Conservation (phyloP, 495 filamentous ascomycete species). For the Aspergillus cristatus region DNA sequence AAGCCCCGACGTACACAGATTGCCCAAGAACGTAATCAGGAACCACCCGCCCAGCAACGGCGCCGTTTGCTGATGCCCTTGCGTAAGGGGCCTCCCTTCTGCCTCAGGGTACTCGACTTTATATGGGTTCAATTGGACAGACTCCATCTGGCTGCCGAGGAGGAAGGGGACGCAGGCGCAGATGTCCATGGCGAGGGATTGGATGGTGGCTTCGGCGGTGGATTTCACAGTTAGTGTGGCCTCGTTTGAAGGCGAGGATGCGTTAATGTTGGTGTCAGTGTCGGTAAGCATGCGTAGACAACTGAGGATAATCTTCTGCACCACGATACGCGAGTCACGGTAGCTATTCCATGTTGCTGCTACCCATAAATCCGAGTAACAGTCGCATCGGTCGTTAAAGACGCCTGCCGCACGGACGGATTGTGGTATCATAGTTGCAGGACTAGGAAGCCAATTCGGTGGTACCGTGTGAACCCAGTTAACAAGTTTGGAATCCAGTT, state of each 20-base stretch:
- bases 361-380: conserved; percentile 52
- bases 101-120: conserved; percentile 29
- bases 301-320: conserved; percentile 41
- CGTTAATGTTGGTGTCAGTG: no score
- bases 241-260: no score
- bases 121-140: conserved; percentile 19
- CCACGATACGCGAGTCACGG: conserved; percentile 47
- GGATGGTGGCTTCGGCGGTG: conserved; percentile 12
- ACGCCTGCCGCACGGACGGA: conserved; percentile 24
- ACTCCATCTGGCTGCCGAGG: conserved; percentile 28
- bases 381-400: conserved; percentile 48
- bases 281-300: conserved; percentile 18
- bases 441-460: conserved; percentile 18
- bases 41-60: conserved; percentile 25
- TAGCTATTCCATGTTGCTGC: conserved; percentile 55
- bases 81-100: conserved; percentile 16
- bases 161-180: conserved; percentile 35
- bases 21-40: conserved; percentile 16
- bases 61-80: conserved; percentile 3
- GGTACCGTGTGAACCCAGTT: conserved; percentile 24
- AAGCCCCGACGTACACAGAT: conserved; percentile 12
- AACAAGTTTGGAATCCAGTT: conserved; percentile 19
- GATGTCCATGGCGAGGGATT: conserved; percentile 28
- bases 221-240: no score
- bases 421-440: conserved; percentile 24